Percentiles rank a stretch among this genome's conserved stretches.
Conservation (phyloP, 768 basidiomycete species). For the Mycena pura region DNA sequence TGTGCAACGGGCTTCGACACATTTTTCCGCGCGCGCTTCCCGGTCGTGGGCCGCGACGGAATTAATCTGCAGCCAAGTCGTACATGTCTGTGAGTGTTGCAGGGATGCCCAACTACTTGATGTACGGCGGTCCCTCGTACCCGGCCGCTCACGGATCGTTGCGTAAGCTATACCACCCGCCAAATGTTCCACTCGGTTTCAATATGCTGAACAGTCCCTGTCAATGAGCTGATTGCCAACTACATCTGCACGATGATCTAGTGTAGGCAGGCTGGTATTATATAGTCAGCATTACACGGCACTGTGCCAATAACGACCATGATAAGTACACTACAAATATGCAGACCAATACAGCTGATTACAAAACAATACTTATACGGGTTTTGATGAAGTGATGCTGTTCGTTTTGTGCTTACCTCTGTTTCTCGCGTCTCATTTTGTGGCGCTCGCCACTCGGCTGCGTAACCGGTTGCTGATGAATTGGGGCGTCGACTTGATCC, state of each 20-base stretch:
- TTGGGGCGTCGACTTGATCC: too few species aligned
- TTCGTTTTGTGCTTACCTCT: too few species aligned
- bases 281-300: too few species aligned
- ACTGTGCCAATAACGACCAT: too few species aligned
- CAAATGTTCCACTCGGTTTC: neutral
- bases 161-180: neutral
- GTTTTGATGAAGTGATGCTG: too few species aligned
- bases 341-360: too few species aligned
- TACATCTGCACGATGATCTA: neutral
- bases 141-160: neutral
- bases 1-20: slow-evolving; percentile 49
- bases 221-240: neutral
- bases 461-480: too few species aligned
- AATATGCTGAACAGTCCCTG: neutral
- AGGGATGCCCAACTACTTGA: neutral
- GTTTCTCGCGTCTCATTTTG: too few species aligned
- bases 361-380: too few species aligned
- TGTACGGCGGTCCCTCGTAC: neutral
- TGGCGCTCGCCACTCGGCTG: too few species aligned
- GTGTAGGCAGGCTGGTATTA: too few species aligned
- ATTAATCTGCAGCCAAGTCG: slow-evolving; percentile 26
- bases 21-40: slow-evolving; percentile 41
- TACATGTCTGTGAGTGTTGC: neutral
- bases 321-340: too few species aligned
- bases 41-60: slow-evolving; percentile 35